Evolutionary conservation across 495 filamentous ascomycete species (phyloP).

Genomic region (Talaromyces trachyspermus): DNA sequence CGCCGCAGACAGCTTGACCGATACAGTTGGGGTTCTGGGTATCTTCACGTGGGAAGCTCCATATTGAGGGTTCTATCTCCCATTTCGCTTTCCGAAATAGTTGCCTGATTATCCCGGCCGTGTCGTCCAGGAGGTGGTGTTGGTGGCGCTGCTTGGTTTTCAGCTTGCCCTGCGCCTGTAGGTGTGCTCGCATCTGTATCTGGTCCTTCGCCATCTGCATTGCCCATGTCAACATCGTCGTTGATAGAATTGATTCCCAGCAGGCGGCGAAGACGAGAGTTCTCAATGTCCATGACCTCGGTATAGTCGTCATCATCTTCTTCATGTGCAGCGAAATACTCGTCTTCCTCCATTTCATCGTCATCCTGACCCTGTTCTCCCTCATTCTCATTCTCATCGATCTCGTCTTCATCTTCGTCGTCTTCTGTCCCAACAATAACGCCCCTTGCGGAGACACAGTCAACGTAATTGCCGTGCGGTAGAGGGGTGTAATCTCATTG

Average conservation of each 20-base stretch:
- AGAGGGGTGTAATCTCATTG: conserved; percentile 23
- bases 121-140: too few relatives aligned
- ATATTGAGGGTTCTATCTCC: conserved; percentile 27
- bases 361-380: conserved; percentile 36
- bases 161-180: conserved; percentile 64
- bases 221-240: conserved; percentile 47
- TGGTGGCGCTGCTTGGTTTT: conserved; percentile 49
- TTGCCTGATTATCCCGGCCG: conserved; percentile 41
- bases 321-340: conserved; percentile 23
- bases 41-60: conserved; percentile 26
- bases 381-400: conserved; percentile 41
- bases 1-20: conserved; percentile 27
- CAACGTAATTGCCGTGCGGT: conserved; percentile 29
- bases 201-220: conserved; percentile 55
- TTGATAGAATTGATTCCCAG: conserved; percentile 39
- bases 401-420: conserved; percentile 37
- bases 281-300: conserved; percentile 43
- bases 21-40: conserved; percentile 29
- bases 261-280: conserved; percentile 30
- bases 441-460: conserved; percentile 32
- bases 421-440: conserved; percentile 38
- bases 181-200: conserved; percentile 21
- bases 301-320: conserved; percentile 43
- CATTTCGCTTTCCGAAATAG: conserved; percentile 53
- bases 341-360: conserved; percentile 37